A percentile compares a stretch with the other conserved stretches of the same genome.
These are phyloP conservation scores for Polytrichum formosum DNA, from an alignment of 225 moss, liverwort and hornwort species.

Conservation along the genomic window DNA sequence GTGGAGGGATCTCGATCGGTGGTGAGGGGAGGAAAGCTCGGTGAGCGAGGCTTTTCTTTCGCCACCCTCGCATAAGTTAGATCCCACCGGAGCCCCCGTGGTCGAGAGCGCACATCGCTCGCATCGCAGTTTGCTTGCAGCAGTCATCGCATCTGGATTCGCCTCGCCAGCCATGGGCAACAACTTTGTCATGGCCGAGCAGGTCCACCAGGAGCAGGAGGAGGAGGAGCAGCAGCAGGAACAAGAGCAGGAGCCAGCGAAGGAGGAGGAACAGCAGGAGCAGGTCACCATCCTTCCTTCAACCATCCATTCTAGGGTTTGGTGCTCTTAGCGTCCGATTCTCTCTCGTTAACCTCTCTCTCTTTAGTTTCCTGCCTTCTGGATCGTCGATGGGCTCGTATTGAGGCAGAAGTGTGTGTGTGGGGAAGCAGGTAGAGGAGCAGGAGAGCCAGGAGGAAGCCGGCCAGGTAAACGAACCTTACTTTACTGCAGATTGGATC, in stretches of 20 bases:
- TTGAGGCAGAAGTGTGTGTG: constrained; percentile 1
- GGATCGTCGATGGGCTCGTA: not conserved
- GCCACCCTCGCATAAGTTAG: too few relatives aligned
- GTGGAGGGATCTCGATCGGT: too few relatives aligned
- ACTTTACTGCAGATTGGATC: not conserved
- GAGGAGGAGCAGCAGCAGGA: not conserved
- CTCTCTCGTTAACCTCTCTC: not conserved
- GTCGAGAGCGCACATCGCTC: too few relatives aligned
- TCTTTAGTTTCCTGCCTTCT: too few relatives aligned
- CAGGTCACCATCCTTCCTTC: constrained; percentile 3
- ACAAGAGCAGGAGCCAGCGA: not conserved
- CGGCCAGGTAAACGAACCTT: constrained; percentile 12
- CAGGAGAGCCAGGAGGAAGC: constrained; percentile 14
- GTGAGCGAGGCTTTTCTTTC: too few relatives aligned
- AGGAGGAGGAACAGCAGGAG: constrained; percentile 4
- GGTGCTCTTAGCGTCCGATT: not conserved
- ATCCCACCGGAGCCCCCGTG: too few relatives aligned
- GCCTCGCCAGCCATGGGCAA: constrained; percentile 36
- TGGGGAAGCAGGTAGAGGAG: constrained; percentile 25
- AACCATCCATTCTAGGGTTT: constrained; percentile 17
- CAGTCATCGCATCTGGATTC: not conserved
- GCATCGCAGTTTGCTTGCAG: too few relatives aligned
- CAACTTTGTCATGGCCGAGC: constrained; percentile 46
- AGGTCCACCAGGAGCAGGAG: constrained; percentile 40
- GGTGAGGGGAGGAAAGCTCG: too few relatives aligned